These are phyloP conservation scores for Cercospora sp. DNA, from an alignment of 2,329 filamentous ascomycete genomes.

Conservation along the genomic window DNA sequence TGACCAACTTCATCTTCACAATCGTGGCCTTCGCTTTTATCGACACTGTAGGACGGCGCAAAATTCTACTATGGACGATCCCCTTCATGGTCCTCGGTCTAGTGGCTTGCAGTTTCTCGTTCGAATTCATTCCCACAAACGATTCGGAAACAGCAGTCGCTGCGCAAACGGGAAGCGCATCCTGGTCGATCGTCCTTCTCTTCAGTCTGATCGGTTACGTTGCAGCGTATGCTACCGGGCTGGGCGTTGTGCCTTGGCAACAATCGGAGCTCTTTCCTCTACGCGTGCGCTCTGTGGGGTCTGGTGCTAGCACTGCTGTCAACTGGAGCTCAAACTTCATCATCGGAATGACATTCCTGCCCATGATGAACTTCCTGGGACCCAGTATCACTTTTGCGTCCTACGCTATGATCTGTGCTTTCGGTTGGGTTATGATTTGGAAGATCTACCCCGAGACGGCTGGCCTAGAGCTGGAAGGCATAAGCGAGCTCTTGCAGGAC, in stretches of 20 bases:
- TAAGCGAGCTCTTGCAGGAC: conserved; percentile 66
- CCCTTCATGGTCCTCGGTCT: conserved; percentile 80
- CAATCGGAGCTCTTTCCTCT: conserved; percentile 84
- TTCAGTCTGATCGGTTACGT: conserved; percentile 79
- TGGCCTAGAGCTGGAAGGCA: conserved; percentile 78
- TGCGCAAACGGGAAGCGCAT: background rate
- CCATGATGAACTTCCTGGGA: conserved; percentile 75
- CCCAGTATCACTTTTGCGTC: conserved; percentile 75
- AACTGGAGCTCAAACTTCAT: conserved; percentile 85
- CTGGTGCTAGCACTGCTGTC: conserved; percentile 72
- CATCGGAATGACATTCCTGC: conserved; percentile 82
- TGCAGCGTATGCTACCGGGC: conserved; percentile 77
- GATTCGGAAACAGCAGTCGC: background rate
- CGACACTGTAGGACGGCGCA: conserved; percentile 47
- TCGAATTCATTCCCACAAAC: conserved; percentile 57
- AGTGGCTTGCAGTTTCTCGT: conserved; percentile 68
- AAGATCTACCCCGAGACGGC: conserved; percentile 82
- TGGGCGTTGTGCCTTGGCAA: conserved; percentile 95
- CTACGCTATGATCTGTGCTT: conserved; percentile 71
- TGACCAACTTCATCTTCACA: conserved; percentile 50
- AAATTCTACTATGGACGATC: conserved; percentile 76
- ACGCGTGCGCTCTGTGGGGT: conserved; percentile 69
- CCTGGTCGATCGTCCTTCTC: conserved; percentile 60
- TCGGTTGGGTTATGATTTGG: conserved; percentile 64
- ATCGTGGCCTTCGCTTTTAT: conserved; percentile 48